Conservation (phyloP, 148 eudicot genomes). For the Euryodendron excelsum region DNA sequence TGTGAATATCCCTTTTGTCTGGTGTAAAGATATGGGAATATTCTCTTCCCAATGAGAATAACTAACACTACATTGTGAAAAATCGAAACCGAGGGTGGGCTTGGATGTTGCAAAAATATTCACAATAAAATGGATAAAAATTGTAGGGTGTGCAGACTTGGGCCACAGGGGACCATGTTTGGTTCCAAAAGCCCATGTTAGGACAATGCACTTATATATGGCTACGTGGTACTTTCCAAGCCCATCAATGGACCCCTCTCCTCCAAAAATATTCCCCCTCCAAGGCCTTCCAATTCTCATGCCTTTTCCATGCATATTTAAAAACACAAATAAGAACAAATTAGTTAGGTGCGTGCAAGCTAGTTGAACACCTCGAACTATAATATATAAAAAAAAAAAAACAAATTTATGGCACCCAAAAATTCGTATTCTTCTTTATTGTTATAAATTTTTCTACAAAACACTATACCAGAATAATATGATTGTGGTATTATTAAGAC, state of each 20-base stretch:
- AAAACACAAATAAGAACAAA: too few relatives aligned
- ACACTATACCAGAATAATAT: too few relatives aligned
- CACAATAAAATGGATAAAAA: not conserved
- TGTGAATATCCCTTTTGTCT: constrained; percentile 71
- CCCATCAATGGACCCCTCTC: not conserved
- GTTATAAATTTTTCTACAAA: too few relatives aligned
- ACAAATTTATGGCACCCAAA: too few relatives aligned
- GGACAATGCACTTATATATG: not conserved
- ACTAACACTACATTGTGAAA: not conserved
- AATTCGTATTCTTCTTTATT: too few relatives aligned
- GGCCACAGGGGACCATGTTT: too few relatives aligned
- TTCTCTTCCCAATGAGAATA: not conserved
- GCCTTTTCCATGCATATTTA: too few relatives aligned
- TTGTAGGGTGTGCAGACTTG: not conserved
- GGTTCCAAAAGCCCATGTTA: not conserved
- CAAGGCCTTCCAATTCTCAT: too few relatives aligned
- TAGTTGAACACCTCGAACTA: too few relatives aligned
- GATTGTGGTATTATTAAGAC: too few relatives aligned
- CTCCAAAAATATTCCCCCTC: too few relatives aligned
- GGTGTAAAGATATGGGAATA: not conserved
- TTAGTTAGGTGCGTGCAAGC: not conserved
- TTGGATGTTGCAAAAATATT: not conserved
- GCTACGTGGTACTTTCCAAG: not conserved
- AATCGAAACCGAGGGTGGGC: constrained; percentile 12
- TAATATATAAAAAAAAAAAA: too few relatives aligned